phyloP scores from a whole-genome alignment of 345 rosid species.

The Lumnitzera racemosa region DNA sequence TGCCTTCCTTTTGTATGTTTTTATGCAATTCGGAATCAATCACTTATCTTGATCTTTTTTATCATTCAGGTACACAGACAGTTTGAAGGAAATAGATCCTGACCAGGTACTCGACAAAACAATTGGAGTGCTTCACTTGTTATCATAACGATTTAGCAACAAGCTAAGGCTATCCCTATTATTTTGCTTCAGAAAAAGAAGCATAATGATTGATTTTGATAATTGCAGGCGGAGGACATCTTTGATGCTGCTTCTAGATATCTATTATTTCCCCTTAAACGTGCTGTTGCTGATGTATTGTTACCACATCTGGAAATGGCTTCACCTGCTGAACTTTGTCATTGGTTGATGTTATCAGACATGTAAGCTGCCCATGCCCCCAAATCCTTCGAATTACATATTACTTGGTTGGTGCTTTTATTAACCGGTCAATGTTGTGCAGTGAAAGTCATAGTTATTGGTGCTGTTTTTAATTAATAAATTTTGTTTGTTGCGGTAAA shows the following conservation, averaged over 20 bases:
- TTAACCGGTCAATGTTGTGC: conserved; percentile 5
- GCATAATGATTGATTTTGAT: too few relatives aligned
- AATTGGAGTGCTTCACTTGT: neutral
- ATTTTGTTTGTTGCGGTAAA: too few relatives aligned
- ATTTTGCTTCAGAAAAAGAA: too few relatives aligned
- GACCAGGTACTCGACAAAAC: conserved; percentile 50
- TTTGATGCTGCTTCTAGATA: conserved; percentile 98
- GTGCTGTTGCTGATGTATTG: conserved; percentile 89
- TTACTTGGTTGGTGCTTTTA: too few relatives aligned
- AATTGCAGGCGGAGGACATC: conserved; percentile 78
- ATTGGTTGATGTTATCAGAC: conserved; percentile 84
- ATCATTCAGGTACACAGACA: conserved; percentile 84
- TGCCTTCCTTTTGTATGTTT: neutral
- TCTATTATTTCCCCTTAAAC: conserved; percentile 85
- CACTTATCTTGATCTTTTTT: too few relatives aligned
- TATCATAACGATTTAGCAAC: neutral
- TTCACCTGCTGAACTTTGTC: conserved; percentile 82
- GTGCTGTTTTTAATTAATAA: too few relatives aligned
- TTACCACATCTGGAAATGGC: conserved; percentile 72
- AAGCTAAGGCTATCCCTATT: too few relatives aligned
- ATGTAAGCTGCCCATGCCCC: conserved; percentile 38
- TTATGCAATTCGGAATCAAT: too few relatives aligned
- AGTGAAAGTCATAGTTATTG: too few relatives aligned
- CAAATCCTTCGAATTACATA: too few relatives aligned
- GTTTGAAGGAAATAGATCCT: conserved; percentile 70